Evolutionary conservation across 805 yeast genomes (phyloP).

Genomic region (Yamadazyma paraphyllophila): DNA sequence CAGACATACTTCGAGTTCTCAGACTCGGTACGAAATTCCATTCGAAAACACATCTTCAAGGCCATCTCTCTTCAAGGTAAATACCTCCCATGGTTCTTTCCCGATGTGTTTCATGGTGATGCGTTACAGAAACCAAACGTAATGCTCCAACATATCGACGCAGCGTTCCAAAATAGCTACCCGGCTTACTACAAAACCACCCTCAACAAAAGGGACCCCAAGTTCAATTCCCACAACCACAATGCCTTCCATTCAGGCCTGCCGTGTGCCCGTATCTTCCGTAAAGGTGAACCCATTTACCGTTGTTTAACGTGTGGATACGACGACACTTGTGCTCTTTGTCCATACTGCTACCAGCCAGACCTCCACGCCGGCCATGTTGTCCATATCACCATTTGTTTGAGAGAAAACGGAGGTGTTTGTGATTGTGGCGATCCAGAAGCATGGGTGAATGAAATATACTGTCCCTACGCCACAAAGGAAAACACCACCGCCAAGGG

Average conservation of each 20-base stretch:
- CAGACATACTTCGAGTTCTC: conserved; percentile 26
- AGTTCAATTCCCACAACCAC: conserved; percentile 23
- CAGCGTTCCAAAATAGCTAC: conserved; percentile 33
- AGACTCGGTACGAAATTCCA: conserved; percentile 21
- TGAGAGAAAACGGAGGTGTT: conserved; percentile 71
- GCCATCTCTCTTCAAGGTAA: conserved; percentile 33
- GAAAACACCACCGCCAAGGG: conserved; percentile 5
- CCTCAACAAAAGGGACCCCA: conserved; percentile 16
- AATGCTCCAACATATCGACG: conserved; percentile 14
- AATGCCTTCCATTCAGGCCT: conserved; percentile 55
- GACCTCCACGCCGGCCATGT: conserved; percentile 72
- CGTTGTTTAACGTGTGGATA: conserved; percentile 72
- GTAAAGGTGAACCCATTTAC: conserved; percentile 78
- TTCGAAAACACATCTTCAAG: conserved; percentile 30
- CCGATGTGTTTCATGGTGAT: conserved; percentile 18
- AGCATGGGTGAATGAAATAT: conserved; percentile 62
- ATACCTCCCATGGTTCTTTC: conserved; percentile 36
- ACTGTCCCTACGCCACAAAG: conserved; percentile 43
- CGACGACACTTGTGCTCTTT: conserved; percentile 83
- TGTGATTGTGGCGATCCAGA: conserved; percentile 91
- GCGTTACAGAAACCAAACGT: too few species aligned
- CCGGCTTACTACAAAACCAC: conserved; percentile 25
- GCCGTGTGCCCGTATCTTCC: conserved; percentile 72
- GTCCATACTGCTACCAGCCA: conserved; percentile 71
- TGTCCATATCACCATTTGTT: conserved; percentile 60